phyloP scores from a whole-genome alignment of 257 asterid species.

The Asclepias syriaca region DNA sequence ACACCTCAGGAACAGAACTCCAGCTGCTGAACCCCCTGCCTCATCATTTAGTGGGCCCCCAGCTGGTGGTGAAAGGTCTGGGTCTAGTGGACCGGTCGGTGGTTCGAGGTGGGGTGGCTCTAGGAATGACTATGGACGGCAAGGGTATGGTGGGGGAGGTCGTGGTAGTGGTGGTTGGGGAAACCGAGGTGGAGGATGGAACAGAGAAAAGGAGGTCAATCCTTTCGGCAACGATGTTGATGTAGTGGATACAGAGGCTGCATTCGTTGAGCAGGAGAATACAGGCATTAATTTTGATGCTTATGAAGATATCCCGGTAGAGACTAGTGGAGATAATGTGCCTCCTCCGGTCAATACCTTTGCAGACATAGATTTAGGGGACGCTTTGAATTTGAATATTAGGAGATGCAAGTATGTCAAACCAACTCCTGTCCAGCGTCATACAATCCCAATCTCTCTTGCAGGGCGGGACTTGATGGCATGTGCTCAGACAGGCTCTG shows the following conservation, averaged over 20 bases:
- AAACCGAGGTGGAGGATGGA: slow-evolving; percentile 48
- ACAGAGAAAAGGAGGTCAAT: slow-evolving; percentile 67
- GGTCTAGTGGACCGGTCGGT: slow-evolving; percentile 42
- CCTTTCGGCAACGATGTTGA: slow-evolving; percentile 65
- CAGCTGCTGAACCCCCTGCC: slow-evolving; percentile 46
- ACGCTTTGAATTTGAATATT: slow-evolving; percentile 64
- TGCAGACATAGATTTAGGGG: slow-evolving; percentile 84
- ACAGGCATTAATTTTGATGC: slow-evolving; percentile 84
- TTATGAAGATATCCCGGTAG: slow-evolving; percentile 88
- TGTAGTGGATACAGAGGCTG: slow-evolving; percentile 37
- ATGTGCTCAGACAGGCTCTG: slow-evolving; percentile 92
- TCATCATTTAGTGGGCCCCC: slow-evolving; percentile 51
- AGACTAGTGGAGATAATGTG: slow-evolving; percentile 76
- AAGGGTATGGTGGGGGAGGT: slow-evolving; percentile 44
- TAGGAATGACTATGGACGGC: slow-evolving; percentile 54
- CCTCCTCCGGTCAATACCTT: slow-evolving; percentile 82
- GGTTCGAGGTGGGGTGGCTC: slow-evolving; percentile 58
- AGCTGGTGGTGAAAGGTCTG: slow-evolving; percentile 46
- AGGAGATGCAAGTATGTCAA: slow-evolving; percentile 80
- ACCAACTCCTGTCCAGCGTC: slow-evolving; percentile 86
- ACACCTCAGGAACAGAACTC: slow-evolving; percentile 65
- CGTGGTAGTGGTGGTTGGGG: slow-evolving; percentile 41
- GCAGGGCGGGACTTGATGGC: slow-evolving; percentile 90
- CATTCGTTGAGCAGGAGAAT: slow-evolving; percentile 62
- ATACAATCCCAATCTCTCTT: slow-evolving; percentile 72